These are phyloP conservation scores for Eragrostis tef DNA, from an alignment of 202 grass and related monocot genomes.

Conservation along the genomic window DNA sequence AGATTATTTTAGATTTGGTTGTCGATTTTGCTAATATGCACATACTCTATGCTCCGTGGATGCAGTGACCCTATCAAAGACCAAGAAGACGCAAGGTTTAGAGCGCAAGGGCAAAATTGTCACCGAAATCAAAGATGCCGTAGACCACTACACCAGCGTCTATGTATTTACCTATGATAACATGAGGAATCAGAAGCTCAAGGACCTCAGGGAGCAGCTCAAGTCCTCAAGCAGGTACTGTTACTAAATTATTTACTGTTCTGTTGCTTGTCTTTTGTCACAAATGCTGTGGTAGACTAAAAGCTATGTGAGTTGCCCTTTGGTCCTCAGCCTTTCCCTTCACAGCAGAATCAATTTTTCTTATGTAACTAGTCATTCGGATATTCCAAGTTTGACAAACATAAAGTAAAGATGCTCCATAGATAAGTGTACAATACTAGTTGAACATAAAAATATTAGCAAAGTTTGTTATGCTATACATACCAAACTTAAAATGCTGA, in stretches of 20 bases:
- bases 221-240: constrained; percentile 77
- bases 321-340: neutral
- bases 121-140: constrained; percentile 60
- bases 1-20: neutral
- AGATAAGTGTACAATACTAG: neutral
- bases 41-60: neutral
- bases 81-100: constrained; percentile 85
- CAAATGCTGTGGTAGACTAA: neutral
- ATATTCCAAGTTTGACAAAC: neutral
- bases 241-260: neutral
- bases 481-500: neutral
- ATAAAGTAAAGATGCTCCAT: neutral
- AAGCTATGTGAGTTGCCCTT: neutral
- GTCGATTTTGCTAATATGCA: neutral
- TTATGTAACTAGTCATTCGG: neutral
- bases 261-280: too few relatives aligned
- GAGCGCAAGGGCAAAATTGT: constrained; percentile 80
- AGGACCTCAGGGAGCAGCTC: constrained; percentile 77
- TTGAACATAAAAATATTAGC: neutral
- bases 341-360: neutral
- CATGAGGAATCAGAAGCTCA: constrained; percentile 95
- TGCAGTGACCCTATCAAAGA: constrained; percentile 89
- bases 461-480: neutral
- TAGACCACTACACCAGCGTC: constrained; percentile 53
- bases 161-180: constrained; percentile 91